Evolutionary conservation across 495 filamentous ascomycete genomes (phyloP).

Genomic region (Aspergillus cristatus): DNA sequence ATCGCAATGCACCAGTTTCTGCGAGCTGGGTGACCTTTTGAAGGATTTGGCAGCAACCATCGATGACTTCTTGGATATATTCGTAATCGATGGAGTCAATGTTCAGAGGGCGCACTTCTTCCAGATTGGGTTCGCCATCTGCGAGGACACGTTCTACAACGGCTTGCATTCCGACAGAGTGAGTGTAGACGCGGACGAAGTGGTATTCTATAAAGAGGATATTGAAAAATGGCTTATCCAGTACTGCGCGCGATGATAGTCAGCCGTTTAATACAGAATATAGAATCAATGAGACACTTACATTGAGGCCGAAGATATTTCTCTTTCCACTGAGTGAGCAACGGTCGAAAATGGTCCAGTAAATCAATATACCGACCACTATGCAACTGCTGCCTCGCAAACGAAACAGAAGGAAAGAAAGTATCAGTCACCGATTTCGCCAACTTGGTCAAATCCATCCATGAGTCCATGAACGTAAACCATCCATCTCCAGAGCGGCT

Average conservation of each 20-base stretch:
- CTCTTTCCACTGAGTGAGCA: conserved; percentile 42
- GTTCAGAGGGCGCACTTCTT: conserved; percentile 33
- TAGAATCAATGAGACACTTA: conserved; percentile 11
- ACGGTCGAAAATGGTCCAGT: conserved; percentile 42
- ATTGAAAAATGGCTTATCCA: conserved; percentile 33
- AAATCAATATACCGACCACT: conserved; percentile 45
- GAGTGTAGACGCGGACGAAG: conserved; percentile 44
- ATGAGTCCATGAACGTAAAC: conserved; percentile 40
- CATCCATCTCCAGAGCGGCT: conserved; percentile 28
- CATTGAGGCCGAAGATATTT: conserved; percentile 35
- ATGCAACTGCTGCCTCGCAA: conserved; percentile 42
- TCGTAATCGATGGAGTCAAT: conserved; percentile 46
- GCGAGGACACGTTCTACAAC: conserved; percentile 38
- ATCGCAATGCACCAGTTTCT: conserved; percentile 32
- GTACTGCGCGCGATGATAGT: no score
- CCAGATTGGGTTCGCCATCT: conserved; percentile 30
- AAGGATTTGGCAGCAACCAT: conserved; percentile 43
- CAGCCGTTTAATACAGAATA: no score
- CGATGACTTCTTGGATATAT: conserved; percentile 48
- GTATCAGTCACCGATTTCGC: conserved; percentile 45
- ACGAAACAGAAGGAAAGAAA: conserved; percentile 42
- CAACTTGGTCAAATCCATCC: conserved; percentile 46
- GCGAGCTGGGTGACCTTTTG: conserved; percentile 36
- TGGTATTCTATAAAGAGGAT: conserved; percentile 45
- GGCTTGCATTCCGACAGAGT: conserved; percentile 48